Evolutionary conservation across 257 asterid genomes (phyloP).

Genomic region (Perilla frutescens): DNA sequence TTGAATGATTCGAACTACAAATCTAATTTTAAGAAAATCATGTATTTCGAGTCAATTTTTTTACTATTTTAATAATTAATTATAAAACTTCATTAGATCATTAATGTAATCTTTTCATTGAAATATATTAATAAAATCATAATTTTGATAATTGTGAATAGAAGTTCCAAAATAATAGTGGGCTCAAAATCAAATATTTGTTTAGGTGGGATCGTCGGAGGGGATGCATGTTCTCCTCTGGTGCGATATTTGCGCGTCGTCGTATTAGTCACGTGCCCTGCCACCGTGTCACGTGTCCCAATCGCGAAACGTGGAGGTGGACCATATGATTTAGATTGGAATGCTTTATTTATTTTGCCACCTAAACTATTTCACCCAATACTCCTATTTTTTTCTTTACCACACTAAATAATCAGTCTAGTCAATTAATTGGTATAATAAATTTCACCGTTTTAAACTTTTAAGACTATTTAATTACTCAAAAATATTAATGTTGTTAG

Average conservation of each 20-base stretch:
- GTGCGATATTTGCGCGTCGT: constrained; percentile 34
- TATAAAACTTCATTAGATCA: no score
- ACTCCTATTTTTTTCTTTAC: no score
- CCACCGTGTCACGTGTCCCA: constrained; percentile 47
- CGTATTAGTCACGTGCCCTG: constrained; percentile 36
- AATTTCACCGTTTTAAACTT: not conserved
- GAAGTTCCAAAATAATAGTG: no score
- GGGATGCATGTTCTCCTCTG: constrained; percentile 12
- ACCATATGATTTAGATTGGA: constrained; percentile 28
- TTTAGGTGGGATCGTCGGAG: not conserved
- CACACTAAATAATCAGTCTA: not conserved
- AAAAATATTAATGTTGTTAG: not conserved
- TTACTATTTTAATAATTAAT: no score
- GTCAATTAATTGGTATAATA: not conserved
- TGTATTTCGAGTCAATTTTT: no score
- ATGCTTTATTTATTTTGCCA: constrained; percentile 6
- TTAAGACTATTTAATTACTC: not conserved
- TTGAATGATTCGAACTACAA: no score
- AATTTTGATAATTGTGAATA: no score
- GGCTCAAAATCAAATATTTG: no score
- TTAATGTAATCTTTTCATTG: no score
- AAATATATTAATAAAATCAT: no score
- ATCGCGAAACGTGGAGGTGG: constrained; percentile 41
- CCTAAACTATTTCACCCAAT: no score
- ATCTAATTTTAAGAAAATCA: no score